phyloP scores from a whole-genome alignment of 768 basidiomycete species.

The Pholiota molesta region DNA sequence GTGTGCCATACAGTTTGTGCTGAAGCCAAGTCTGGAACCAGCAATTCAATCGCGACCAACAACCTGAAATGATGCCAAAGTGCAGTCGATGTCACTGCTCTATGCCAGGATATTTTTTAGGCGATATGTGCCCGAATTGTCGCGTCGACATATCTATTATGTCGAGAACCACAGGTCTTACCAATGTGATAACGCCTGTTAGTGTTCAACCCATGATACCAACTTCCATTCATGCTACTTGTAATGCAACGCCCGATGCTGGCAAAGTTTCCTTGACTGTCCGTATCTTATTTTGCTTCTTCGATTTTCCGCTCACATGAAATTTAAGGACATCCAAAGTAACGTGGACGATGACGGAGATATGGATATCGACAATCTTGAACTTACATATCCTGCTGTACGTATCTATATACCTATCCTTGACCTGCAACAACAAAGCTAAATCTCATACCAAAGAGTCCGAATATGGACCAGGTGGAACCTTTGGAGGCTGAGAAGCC shows the following conservation, averaged over 20 bases:
- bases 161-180: neutral
- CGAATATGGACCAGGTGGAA: neutral
- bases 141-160: neutral
- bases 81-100: constrained; percentile 7
- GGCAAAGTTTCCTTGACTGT: neutral
- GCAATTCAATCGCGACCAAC: neutral
- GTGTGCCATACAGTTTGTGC: neutral
- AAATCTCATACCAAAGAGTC: neutral
- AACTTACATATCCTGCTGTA: constrained; percentile 15
- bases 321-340: neutral
- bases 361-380: constrained; percentile 9
- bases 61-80: neutral
- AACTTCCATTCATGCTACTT: neutral
- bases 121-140: constrained; percentile 11
- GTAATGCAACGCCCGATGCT: neutral
- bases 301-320: neutral
- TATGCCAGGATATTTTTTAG: constrained; percentile 3
- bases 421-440: neutral
- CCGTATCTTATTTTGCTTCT: neutral
- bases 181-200: neutral
- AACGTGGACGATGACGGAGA: constrained; percentile 6
- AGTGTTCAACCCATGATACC: neutral
- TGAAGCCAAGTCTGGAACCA: neutral
- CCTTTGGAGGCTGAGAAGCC: neutral
- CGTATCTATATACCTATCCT: neutral